Evolutionary conservation across 805 yeast species (phyloP).

Genomic region (Lipomyces japonicus): DNA sequence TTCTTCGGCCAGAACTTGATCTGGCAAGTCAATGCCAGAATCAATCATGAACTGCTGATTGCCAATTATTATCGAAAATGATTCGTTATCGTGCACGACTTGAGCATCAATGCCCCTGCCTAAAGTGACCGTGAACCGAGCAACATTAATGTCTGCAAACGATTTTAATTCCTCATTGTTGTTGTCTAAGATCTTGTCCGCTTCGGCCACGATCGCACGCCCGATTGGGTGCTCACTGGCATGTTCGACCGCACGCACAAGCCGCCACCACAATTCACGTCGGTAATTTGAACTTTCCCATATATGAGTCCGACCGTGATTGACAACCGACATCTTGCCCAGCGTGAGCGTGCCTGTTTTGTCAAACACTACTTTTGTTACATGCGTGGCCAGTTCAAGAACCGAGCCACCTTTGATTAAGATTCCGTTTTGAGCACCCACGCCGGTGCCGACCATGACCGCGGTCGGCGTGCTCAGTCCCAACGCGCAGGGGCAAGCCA

Average conservation of each 20-base stretch:
- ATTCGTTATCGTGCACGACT: constrained; percentile 23
- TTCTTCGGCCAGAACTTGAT: constrained; percentile 27
- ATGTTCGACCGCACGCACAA: constrained; percentile 57
- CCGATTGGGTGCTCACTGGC: constrained; percentile 89
- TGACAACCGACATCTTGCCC: constrained; percentile 62
- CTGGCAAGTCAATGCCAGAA: constrained; percentile 16
- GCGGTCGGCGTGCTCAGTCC: constrained; percentile 99
- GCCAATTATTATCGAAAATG: constrained; percentile 51
- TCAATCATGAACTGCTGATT: constrained; percentile 44
- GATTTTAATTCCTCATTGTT: not conserved
- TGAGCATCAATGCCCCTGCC: constrained; percentile 39
- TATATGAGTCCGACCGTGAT: constrained; percentile 5
- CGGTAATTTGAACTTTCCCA: constrained; percentile 17
- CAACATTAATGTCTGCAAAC: constrained; percentile 7
- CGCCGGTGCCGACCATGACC: constrained; percentile 97
- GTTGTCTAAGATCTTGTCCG: constrained; percentile 28
- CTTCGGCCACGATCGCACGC: constrained; percentile 53
- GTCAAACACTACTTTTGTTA: constrained; percentile 74
- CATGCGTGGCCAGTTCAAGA: constrained; percentile 64
- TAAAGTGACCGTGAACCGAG: constrained; percentile 31
- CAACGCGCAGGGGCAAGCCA: constrained; percentile 97
- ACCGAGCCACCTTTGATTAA: constrained; percentile 90
- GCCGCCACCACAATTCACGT: constrained; percentile 47
- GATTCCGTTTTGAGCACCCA: constrained; percentile 86
- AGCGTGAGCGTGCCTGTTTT: constrained; percentile 94